Evolutionary conservation across 2,329 filamentous ascomycete genomes (phyloP), one percentile per base, ranked within the genome.

Genomic region (Fusarium mexicanum): DNA sequence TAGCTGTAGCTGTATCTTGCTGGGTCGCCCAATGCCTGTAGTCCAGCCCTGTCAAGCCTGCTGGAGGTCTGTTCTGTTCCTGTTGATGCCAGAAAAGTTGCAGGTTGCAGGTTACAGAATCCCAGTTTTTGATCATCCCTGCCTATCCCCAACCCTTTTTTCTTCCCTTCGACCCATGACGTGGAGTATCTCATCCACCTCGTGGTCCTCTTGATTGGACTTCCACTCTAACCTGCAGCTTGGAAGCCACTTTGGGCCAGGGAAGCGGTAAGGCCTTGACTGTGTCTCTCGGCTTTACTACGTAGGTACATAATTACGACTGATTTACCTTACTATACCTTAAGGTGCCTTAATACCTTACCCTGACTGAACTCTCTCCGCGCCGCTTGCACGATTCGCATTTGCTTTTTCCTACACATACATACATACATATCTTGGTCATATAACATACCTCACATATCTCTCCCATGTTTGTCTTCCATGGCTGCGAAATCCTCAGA

Each of bases 201-300:
- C 68, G 64, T 74, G 64, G 63, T 40, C 57, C 59, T 69, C 55
- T 67, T 67, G 61, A 75, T 76, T 77, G 73, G 75, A 61, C 67
- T 70, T 67, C 54, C 66, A 77, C 59, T 63, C 69, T 60, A 61
- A 51, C 69, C 61, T 77, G 76, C 74, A 77, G 72, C 65, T 64
- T 67, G 44, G 67, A 75, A 76, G 75, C 75, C 75, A 76, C 75
- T 68, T 68, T 44, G 20, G 67, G 66, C 53, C 64, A 55, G 67
- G 75, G 73, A 78, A 78, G 76, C 76, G 76, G 76, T 78, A 78
- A 78, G 67, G 65, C 58, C 62, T 60, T 76, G 62, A 61, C 48
- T 48, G 40, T 70, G 48, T 62, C 38, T 54, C 64, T 75, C 65
- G 66, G 69, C 69, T 72, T 61, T 64, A 64, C 70, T 71, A 69